A percentile compares a stretch with the other conserved stretches of the same genome.
Evolutionary conservation across 1,284 basidiomycete genomes (phyloP).

Genomic region (Austropuccinia psidii): DNA sequence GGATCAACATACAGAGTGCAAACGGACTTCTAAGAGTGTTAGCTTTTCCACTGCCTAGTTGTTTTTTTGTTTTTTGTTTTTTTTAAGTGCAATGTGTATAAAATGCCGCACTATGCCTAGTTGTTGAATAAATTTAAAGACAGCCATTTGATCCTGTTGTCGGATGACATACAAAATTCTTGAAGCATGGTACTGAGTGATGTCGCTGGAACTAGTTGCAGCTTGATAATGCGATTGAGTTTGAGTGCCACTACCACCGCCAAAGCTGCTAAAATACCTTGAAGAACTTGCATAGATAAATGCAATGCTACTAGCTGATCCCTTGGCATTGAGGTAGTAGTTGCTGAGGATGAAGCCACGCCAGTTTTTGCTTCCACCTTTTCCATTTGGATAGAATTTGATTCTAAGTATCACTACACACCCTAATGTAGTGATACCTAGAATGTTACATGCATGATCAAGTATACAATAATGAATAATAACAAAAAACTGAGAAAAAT

Average conservation of each 20-base stretch:
- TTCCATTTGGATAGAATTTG: too few species aligned
- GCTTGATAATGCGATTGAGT: conserved; percentile 58
- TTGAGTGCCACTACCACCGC: conserved; percentile 46
- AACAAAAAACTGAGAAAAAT: too few species aligned
- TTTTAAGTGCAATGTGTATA: too few species aligned
- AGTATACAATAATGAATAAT: too few species aligned
- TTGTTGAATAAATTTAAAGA: conserved; percentile 99
- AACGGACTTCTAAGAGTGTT: conserved; percentile 86
- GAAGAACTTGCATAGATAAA: conserved; percentile 54
- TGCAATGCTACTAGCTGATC: conserved; percentile 38
- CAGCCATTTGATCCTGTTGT: conserved; percentile 95
- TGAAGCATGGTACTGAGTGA: conserved; percentile 95
- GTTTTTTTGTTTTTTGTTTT: too few species aligned
- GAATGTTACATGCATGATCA: too few species aligned
- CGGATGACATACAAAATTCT: conserved; percentile 90
- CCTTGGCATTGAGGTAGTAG: conserved; percentile 82
- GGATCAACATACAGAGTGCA: conserved; percentile 98
- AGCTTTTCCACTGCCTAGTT: conserved; percentile 66
- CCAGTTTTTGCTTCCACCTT: too few species aligned
- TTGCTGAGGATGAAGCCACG: too few species aligned
- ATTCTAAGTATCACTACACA: too few species aligned
- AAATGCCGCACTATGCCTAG: too few species aligned
- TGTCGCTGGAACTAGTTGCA: conserved; percentile 76
- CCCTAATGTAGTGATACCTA: too few species aligned
- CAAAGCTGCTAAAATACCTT: conserved; percentile 57